Evolutionary conservation across 2,329 filamentous ascomycete genomes (phyloP), one percentile per base, ranked within the genome.

Genomic region (Lachnellula cervina): DNA sequence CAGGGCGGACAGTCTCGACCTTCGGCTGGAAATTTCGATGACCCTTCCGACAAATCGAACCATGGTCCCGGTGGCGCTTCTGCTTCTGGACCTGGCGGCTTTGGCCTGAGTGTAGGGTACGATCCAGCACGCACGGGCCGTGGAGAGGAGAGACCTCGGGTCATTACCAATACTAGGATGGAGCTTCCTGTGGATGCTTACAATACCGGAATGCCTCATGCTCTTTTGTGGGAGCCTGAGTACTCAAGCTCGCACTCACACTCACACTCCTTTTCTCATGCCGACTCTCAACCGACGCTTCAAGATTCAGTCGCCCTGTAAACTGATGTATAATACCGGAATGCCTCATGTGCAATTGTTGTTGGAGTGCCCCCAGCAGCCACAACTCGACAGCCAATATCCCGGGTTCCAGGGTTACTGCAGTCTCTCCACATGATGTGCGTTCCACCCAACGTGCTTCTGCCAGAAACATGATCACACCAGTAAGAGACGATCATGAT

Each of bases 371-470:
- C n/a, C n/a, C n/a, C n/a, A 79, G 77, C 46, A 76, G 73, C 19
- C 76, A 75, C 34, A 80, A 81, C 51, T 86, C 84, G 9, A 78
- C 76, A 65, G 78, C 82, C 62, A 80, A 78, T 16, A 88, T 86
- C 6, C 85, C 86, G 0, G 83, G 86, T 56, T 87, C 84, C 8
- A 80, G 79, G 49, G 61, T 86, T 43, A 84, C 84, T 5, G 73
- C 79, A 5, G 86, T 87, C 66, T 88, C 84, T 4, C 83, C 84
- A 0, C 79, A 82, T 16, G 81, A 82, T 43, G 70, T 38, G 17
- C 54, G 46, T 28, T 14, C 32, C 14, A 16, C 25, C 14, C 19
- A 19, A 35, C 14, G 62, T 57, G 28, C 55, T 14, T 28, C 35
- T 8, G 32, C 28, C 5, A 49, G 49, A 60, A 23, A 68, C 65